Conservation (phyloP, 2,329 filamentous ascomycete species). For the Helotiales sp. region DNA sequence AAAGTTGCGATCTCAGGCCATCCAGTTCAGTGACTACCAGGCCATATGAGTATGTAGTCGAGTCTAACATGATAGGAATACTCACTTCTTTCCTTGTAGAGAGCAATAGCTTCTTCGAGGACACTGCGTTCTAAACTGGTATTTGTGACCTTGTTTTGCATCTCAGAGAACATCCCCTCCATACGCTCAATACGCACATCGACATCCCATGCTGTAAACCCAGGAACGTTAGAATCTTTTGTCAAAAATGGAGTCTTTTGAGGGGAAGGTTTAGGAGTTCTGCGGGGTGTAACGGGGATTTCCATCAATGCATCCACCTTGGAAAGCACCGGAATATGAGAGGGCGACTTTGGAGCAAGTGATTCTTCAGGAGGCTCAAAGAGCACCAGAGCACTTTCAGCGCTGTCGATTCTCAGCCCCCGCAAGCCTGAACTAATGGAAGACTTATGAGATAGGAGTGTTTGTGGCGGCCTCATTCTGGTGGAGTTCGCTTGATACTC, state of each 20-base stretch:
- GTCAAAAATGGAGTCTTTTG: constrained; percentile 63
- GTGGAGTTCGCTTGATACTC: constrained; percentile 33
- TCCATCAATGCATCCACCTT: constrained; percentile 36
- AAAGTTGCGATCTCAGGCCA: constrained; percentile 40
- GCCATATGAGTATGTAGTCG: constrained; percentile 16
- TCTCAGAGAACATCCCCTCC: constrained; percentile 72
- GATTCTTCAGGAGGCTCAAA: constrained; percentile 34
- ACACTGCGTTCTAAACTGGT: constrained; percentile 70
- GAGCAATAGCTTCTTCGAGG: constrained; percentile 74
- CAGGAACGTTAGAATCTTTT: constrained; percentile 73
- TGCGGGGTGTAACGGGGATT: constrained; percentile 45
- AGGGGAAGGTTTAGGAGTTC: constrained; percentile 47
- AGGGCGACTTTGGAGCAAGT: constrained; percentile 43
- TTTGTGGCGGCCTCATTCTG: constrained; percentile 20
- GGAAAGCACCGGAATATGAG: constrained; percentile 41
- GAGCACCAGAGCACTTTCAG: constrained; percentile 37
- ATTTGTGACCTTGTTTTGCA: constrained; percentile 74
- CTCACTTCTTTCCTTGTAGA: constrained; percentile 67
- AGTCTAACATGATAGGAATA: constrained; percentile 25
- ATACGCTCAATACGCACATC: constrained; percentile 77
- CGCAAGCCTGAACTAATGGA: constrained; percentile 32
- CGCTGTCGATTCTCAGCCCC: constrained; percentile 32
- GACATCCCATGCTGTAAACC: constrained; percentile 76
- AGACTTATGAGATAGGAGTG: constrained; percentile 29
- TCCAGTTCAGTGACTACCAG: constrained; percentile 55